A percentile compares a stretch with the other conserved stretches of the same genome.
phyloP scores from a whole-genome alignment of 148 eudicot species.

The Camellia sinensis region DNA sequence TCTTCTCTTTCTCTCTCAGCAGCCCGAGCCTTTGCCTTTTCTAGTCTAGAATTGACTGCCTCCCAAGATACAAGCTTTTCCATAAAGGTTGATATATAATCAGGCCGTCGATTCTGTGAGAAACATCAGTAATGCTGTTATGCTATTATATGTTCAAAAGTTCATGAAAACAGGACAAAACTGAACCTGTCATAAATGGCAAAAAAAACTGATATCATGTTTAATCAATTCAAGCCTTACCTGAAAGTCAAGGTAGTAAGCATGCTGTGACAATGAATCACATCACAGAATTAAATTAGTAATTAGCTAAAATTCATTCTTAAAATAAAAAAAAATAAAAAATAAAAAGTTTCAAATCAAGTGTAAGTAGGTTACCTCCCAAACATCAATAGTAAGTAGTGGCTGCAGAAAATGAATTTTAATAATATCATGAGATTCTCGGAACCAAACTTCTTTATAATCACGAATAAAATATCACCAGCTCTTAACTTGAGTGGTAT shows the following conservation, averaged over 20 bases:
- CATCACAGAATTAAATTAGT: slow-evolving; percentile 16
- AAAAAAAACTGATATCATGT: neutral
- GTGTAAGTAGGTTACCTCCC: slow-evolving; percentile 62
- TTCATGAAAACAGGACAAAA: neutral
- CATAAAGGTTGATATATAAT: slow-evolving; percentile 78
- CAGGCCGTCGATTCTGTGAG: slow-evolving; percentile 80
- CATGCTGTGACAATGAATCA: slow-evolving; percentile 55
- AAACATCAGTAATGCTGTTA: slow-evolving; percentile 1
- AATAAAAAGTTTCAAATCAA: neutral
- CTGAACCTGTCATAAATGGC: neutral
- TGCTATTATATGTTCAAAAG: neutral
- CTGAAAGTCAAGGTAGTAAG: slow-evolving; percentile 93
- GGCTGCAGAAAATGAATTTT: slow-evolving; percentile 59
- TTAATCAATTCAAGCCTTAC: slow-evolving; percentile 29
- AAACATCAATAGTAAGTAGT: slow-evolving; percentile 84
- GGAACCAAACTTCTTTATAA: neutral
- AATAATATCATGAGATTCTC: slow-evolving; percentile 12
- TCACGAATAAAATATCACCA: neutral
- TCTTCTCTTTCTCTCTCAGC: slow-evolving; percentile 50
- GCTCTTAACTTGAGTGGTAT: neutral
- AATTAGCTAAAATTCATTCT: slow-evolving; percentile 3
- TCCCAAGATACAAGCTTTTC: slow-evolving; percentile 96
- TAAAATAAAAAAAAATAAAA: neutral
- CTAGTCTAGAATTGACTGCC: slow-evolving; percentile 72
- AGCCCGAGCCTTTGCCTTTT: slow-evolving; percentile 61